Evolutionary conservation across 768 basidiomycete genomes (phyloP), one percentile per base, ranked within the genome.

Genomic region (Termitomyces sp.): DNA sequence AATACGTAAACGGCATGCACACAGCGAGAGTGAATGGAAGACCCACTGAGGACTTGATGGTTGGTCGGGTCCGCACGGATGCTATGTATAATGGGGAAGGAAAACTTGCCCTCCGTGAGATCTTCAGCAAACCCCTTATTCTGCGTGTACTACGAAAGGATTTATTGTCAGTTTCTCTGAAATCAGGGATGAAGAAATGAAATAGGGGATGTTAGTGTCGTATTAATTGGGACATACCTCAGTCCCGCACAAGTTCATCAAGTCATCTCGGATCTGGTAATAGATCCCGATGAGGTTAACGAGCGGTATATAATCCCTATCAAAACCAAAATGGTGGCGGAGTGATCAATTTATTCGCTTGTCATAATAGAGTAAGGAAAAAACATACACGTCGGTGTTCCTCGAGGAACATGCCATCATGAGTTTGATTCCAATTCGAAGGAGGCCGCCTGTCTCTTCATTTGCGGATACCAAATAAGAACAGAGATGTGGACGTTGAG

Each of bases 21-120:
- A 8, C 18, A 8, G 18, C 27, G 18, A 6, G 30, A 5, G 1
- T 12, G 6, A 8, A 44, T 2, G 44, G 37, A 16, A 31, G 20
- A 76, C 88, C 61, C 64, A 95, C 94, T 95, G 54, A 97, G 78
- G 37, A 98, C 80, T 70, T 89, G 88, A 36, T 85, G 81, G 70
- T 93, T 93, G 0, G 85, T 80, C 9, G 76, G 78, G 67, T 95
- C 85, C 8, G 90, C 82, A 33, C 89, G 86, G 49, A 98, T 87
- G 18, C 90, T 87, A 69, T 98, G 96, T 1, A 98, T 87, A 36
- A 98, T 79, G 0, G 95, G 95, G 74, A 98, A 98, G 3, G 93
- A 95, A 77, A 98, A 98, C 70, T 98, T 98, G 6, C 96, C 96
- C 74, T 98, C 96, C 0, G 92, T 89, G 13, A 98, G 77, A 68